A percentile compares a stretch with the other conserved stretches of the same genome.
Evolutionary conservation across 768 basidiomycete genomes (phyloP).

Genomic region (Suillus clintonianus): DNA sequence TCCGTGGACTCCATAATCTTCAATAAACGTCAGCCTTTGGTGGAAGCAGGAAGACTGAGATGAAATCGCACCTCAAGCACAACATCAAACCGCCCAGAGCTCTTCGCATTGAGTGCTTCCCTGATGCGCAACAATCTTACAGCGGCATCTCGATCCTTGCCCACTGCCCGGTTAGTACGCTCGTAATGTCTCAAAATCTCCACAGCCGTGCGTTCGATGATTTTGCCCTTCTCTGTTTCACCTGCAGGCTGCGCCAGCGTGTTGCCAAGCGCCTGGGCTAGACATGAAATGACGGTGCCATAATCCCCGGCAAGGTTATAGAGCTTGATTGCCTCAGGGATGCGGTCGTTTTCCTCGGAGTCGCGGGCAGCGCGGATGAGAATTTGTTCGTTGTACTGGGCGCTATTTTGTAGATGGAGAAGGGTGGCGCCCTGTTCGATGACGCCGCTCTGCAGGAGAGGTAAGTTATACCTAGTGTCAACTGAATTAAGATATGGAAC

Average conservation of each 20-base stretch:
- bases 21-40: neutral
- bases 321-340: conserved; percentile 90
- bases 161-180: conserved; percentile 70
- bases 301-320: conserved; percentile 96
- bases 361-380: conserved; percentile 81
- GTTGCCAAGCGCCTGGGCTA: conserved; percentile 85
- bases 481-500: conserved; percentile 30
- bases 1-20: conserved; percentile 87
- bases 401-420: conserved; percentile 65
- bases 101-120: conserved; percentile 78
- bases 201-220: conserved; percentile 71
- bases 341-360: conserved; percentile 81
- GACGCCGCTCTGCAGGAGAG: conserved; percentile 63
- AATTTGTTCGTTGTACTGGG: conserved; percentile 79
- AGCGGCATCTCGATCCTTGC: conserved; percentile 73
- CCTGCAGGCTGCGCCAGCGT: conserved; percentile 65
- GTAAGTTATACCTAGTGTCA: conserved; percentile 1
- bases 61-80: conserved; percentile 75
- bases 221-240: conserved; percentile 59
- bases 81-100: conserved; percentile 67
- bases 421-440: conserved; percentile 84
- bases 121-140: conserved; percentile 76
- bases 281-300: conserved; percentile 80
- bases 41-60: neutral
- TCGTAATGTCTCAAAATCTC: conserved; percentile 83